phyloP scores from a whole-genome alignment of 257 asterid genomes.

The Capsicum baccatum region DNA sequence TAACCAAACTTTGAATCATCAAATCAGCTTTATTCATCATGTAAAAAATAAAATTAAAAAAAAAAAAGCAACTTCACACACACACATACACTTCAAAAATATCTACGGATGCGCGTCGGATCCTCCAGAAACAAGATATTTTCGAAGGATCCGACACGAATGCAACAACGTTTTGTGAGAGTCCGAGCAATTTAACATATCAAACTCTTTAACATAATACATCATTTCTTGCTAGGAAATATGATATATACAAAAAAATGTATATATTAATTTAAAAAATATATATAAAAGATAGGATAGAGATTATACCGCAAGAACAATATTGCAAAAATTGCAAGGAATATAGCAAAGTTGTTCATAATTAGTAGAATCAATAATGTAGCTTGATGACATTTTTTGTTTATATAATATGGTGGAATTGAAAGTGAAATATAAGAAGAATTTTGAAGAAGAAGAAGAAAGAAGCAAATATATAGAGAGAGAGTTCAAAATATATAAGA shows the following conservation, averaged over 20 bases:
- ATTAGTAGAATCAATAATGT: conserved; percentile 49
- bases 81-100: background rate
- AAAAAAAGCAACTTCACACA: background rate
- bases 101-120: no score
- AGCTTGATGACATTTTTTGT: conserved; percentile 49
- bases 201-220: no score
- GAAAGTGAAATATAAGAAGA: background rate
- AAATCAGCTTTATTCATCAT: conserved; percentile 61
- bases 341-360: conserved; percentile 80
- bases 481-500: background rate
- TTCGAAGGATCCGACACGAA: no score
- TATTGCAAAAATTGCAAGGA: conserved; percentile 90
- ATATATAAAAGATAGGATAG: background rate
- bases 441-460: background rate
- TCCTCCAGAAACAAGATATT: no score
- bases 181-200: no score
- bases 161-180: no score
- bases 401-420: background rate
- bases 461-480: background rate
- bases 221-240: no score
- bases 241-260: background rate
- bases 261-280: background rate
- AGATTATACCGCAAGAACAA: conserved; percentile 78
- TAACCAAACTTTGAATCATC: conserved; percentile 7
- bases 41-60: background rate